These are phyloP conservation scores for Bipolaris cookei DNA, from an alignment of 2,329 filamentous ascomycete species.

Conservation along the genomic window DNA sequence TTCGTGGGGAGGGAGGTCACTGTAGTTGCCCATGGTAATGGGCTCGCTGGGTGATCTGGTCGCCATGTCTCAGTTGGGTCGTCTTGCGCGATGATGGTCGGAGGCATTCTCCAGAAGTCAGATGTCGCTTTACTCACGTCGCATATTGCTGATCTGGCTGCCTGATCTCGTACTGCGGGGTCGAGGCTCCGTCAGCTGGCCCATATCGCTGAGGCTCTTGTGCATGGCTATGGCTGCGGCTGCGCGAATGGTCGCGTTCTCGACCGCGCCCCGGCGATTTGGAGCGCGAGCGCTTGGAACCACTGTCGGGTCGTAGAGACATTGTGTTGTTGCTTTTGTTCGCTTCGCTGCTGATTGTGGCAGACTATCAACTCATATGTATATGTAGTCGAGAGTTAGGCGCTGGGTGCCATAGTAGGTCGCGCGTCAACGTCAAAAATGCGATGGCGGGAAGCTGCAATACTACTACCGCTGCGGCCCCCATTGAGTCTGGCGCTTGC, in stretches of 20 bases:
- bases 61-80: conserved; percentile 41
- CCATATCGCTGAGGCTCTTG: conserved; percentile 45
- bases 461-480: conserved; percentile 11
- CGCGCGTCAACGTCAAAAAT: conserved; percentile 18
- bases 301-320: conserved; percentile 52
- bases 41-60: conserved; percentile 39
- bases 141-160: conserved; percentile 46
- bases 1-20: conserved; percentile 54
- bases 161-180: conserved; percentile 51
- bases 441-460: conserved; percentile 28
- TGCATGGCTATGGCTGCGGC: conserved; percentile 51
- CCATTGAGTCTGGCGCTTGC: conserved; percentile 16
- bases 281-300: conserved; percentile 50
- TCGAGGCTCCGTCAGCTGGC: conserved; percentile 40
- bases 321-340: conserved; percentile 27
- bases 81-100: conserved; percentile 10
- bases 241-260: conserved; percentile 50
- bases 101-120: conserved; percentile 1
- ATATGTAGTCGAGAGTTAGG: conserved; percentile 6
- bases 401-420: conserved; percentile 2
- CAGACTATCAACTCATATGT: conserved; percentile 3
- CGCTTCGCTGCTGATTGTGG: background rate
- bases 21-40: conserved; percentile 54
- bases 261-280: conserved; percentile 50
- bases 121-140: conserved; percentile 38